Base-by-base conservation (phyloP, 2,329 filamentous ascomycete species). In the Stromatinia cepivora region DNA sequence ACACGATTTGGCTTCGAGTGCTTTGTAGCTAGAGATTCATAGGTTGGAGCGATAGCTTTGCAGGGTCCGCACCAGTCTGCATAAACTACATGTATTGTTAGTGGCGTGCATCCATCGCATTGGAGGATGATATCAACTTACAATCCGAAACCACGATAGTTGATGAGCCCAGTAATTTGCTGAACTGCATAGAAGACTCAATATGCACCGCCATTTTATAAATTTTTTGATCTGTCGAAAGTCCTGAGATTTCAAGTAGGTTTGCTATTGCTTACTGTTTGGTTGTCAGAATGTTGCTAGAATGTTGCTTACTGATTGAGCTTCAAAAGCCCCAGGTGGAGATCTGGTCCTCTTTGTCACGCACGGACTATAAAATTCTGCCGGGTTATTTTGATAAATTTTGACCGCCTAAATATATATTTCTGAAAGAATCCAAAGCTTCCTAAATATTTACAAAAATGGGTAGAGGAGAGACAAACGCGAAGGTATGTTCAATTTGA, bases 51-150 rank as follows among this genome's bases (percentile, higher is more conserved):
- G 74, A 98, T 96, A 79, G 90, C 87, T 82, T 96, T 96, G 87
- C 94, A 97, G 77, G 94, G 93, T 69, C 90, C 91, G 80, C 93
- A 98, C 92, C 93, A 97, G 82, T 96, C 92, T 80, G 94, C 94
- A 78, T 95, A 96, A 85, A 97, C 93, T 96, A 76, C 22, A 28
- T 31, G 75, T 53, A 36, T 39, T 52, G 48, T 68, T 36, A 68
- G 58, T 54, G 31, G 52, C 36, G 22, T 58, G 67, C 34, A 62
- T 66, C 70, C 73, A 79, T 78, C 80, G 75, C 45, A 66, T 73
- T 66, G 74, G 74, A 61, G 70, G 70, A 63, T 72, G 70, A 56
- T 71, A 74, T 61, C 63, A 70, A 82, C 88, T 81, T 86, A 97
- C 93, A 98, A 82, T 98, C 95, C 76, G 93, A 88, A 71, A 99